Base-by-base conservation (phyloP, 805 yeast genomes). In the Isabelozyma rhagii region DNA sequence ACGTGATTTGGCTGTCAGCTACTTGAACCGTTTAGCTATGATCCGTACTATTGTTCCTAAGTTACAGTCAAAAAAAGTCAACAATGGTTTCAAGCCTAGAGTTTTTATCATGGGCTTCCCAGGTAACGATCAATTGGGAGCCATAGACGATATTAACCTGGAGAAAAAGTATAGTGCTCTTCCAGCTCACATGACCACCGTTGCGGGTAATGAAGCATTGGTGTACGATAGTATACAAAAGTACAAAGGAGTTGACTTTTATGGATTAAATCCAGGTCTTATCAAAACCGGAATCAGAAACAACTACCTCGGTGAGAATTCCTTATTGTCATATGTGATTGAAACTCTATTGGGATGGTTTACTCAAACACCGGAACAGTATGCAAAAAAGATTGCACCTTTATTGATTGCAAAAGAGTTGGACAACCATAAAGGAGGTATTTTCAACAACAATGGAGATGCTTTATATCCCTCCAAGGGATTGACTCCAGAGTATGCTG, bases 191-290 rank as follows among this genome's bases (percentile, higher is more conserved):
- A 62, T 65, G 69, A 71, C 59, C 45, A 72, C 77, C 0, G 76
- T 73, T n/a, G 77, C 77, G 2, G 75, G 74, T 1, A 73, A 73
- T 49, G 78, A 73, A 51, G 60, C 71, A 1, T 50, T 72, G 21
- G 74, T 72, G 1, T 39, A 46, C 31, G 53, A 53, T 29, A 36
- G 47, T 29, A 57, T 51, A 0, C 21, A 47, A 10, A 51, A 51
- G 25, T 62, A 57, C 45, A 56, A 62, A 1, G 50, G 57, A 14
- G 50, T 59, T n/a, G 49, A 61, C 40, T 47, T 67, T 36, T 71
- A 52, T 53, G 78, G 78, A 1, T 59, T 73, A 39, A 72, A 73
- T 47, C 78, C 77, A 5, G 77, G 77, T 2, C 5, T 72, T 1
- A 64, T 72, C 25, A 65, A 58, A 47, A 70, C 77, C 0, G 52